A percentile compares a stretch with the other conserved stretches of the same genome.
Evolutionary conservation across 1,284 basidiomycete species (phyloP).

Genomic region (Cryptococcus jaspeensis): DNA sequence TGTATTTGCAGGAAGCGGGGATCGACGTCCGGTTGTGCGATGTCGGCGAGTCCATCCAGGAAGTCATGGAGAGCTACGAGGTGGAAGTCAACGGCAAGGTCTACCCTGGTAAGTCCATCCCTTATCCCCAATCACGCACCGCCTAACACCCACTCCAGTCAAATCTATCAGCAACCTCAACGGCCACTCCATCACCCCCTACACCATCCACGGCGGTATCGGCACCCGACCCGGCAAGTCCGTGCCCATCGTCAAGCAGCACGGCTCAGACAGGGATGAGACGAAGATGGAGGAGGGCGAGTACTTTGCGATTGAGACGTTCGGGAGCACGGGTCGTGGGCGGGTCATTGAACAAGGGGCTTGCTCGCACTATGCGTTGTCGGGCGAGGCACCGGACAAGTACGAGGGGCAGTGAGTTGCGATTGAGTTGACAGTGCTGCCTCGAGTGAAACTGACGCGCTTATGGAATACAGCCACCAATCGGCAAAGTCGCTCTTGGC

Average conservation of each 20-base stretch:
- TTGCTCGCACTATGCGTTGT: conserved; percentile 83
- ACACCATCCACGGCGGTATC: conserved; percentile 67
- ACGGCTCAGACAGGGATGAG: conserved; percentile 59
- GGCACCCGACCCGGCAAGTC: conserved; percentile 60
- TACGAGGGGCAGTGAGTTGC: conserved; percentile 36
- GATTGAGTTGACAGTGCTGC: not conserved
- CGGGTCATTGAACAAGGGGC: conserved; percentile 91
- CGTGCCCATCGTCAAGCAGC: conserved; percentile 83
- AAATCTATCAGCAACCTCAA: conserved; percentile 88
- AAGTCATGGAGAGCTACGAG: conserved; percentile 99
- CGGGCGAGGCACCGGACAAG: conserved; percentile 33
- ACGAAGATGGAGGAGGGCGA: conserved; percentile 99
- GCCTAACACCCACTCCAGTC: conserved; percentile 57
- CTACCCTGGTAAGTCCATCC: conserved; percentile 65
- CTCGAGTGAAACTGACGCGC: not conserved
- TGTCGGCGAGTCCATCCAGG: conserved; percentile 88
- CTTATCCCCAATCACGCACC: not conserved
- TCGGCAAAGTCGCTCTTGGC: conserved; percentile 83
- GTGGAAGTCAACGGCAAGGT: conserved; percentile 86
- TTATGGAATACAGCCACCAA: conserved; percentile 60
- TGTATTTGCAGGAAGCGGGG: conserved; percentile 74
- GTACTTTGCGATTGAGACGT: conserved; percentile 98
- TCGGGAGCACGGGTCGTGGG: conserved; percentile 94
- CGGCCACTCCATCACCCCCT: conserved; percentile 85
- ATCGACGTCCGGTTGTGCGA: conserved; percentile 95